Evolutionary conservation across 2,329 filamentous ascomycete species (phyloP).

Genomic region (Coniochaeta sp.): DNA sequence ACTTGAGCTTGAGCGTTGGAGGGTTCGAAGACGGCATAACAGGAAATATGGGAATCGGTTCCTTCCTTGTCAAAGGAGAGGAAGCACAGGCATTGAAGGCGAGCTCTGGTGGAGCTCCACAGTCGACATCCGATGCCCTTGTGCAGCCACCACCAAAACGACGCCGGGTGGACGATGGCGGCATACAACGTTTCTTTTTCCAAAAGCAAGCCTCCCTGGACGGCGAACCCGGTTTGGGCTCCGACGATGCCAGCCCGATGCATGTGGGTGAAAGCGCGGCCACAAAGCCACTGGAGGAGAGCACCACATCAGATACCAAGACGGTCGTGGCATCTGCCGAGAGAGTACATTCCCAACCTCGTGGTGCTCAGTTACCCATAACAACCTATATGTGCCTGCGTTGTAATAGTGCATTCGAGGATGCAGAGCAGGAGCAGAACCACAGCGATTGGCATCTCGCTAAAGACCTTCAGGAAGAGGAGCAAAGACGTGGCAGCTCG

Average conservation of each 20-base stretch:
- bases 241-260: constrained; percentile 18
- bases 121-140: constrained; percentile 4
- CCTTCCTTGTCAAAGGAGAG: constrained; percentile 74
- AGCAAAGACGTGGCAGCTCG: constrained; percentile 44
- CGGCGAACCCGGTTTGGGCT: constrained; percentile 13
- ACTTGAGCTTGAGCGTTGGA: constrained; percentile 80
- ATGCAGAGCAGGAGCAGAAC: constrained; percentile 55
- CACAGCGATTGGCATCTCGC: constrained; percentile 96
- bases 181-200: constrained; percentile 52
- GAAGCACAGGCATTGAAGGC: constrained; percentile 50
- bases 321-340: not conserved
- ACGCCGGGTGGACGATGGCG: constrained; percentile 36
- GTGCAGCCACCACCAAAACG: constrained; percentile 27
- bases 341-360: constrained; percentile 9
- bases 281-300: constrained; percentile 8
- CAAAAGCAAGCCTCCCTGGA: constrained; percentile 16
- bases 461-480: constrained; percentile 66
- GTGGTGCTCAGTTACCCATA: constrained; percentile 24
- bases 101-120: constrained; percentile 16
- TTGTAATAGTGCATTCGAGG: constrained; percentile 56
- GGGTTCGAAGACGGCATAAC: constrained; percentile 84
- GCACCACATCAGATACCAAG: constrained; percentile 3
- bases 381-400: constrained; percentile 48
- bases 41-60: constrained; percentile 78
- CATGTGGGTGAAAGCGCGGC: constrained; percentile 16